These are phyloP conservation scores for Cercospora sp. DNA, from an alignment of 2,329 filamentous ascomycete genomes.

Conservation along the genomic window DNA sequence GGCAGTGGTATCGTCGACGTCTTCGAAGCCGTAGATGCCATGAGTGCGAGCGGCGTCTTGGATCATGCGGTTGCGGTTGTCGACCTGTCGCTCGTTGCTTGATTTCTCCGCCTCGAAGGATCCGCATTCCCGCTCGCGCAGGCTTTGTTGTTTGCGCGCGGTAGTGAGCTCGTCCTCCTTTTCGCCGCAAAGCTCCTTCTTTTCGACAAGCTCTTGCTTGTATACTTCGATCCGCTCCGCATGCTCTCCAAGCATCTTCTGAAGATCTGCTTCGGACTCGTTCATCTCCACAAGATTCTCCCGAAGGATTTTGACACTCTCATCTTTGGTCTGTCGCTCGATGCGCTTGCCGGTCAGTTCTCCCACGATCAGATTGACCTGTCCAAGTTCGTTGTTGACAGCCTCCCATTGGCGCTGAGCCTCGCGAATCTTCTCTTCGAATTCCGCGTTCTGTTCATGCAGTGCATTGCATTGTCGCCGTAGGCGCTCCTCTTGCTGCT, in stretches of 20 bases:
- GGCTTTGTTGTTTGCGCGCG: slow-evolving; percentile 45
- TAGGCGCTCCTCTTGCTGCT: slow-evolving; percentile 58
- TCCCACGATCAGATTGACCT: slow-evolving; percentile 72
- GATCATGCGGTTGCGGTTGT: slow-evolving; percentile 69
- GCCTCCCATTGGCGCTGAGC: slow-evolving; percentile 55
- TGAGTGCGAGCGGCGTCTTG: slow-evolving; percentile 75
- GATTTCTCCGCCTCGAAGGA: slow-evolving; percentile 83
- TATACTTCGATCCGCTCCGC: slow-evolving; percentile 66
- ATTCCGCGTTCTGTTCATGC: slow-evolving; percentile 58
- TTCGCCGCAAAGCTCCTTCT: slow-evolving; percentile 64
- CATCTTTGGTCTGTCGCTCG: slow-evolving; percentile 68
- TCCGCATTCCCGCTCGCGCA: slow-evolving; percentile 65
- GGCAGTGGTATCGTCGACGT: slow-evolving; percentile 70
- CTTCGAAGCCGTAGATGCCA: slow-evolving; percentile 80
- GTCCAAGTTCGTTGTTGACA: slow-evolving; percentile 71
- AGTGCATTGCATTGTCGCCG: slow-evolving; percentile 65
- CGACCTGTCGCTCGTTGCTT: slow-evolving; percentile 78
- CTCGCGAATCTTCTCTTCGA: slow-evolving; percentile 62
- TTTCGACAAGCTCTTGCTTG: slow-evolving; percentile 62
- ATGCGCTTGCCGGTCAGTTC: slow-evolving; percentile 75
- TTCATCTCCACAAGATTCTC: slow-evolving; percentile 72
- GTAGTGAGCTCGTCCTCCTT: slow-evolving; percentile 56
- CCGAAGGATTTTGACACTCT: slow-evolving; percentile 69
- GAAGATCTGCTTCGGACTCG: slow-evolving; percentile 75
- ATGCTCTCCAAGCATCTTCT: slow-evolving; percentile 72